Evolutionary conservation across 1,284 basidiomycete species (phyloP).

Genomic region (Ganoderma meredithae): DNA sequence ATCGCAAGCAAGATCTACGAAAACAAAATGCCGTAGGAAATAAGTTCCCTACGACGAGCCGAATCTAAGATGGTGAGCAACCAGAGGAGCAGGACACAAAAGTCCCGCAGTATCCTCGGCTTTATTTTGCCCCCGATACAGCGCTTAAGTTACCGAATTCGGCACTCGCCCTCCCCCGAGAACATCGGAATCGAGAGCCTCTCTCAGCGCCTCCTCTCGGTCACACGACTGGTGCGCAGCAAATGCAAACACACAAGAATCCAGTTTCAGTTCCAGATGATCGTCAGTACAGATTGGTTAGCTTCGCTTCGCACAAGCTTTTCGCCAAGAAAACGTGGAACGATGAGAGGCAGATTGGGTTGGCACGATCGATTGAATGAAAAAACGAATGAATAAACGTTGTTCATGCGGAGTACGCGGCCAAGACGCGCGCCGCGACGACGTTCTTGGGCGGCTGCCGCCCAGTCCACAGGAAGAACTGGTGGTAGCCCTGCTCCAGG

Average conservation of each 20-base stretch:
- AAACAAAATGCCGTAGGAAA: neutral
- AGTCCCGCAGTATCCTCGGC: neutral
- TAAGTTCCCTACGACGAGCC: neutral
- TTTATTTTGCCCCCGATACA: neutral
- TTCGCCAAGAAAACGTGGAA: neutral
- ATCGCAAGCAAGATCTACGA: neutral
- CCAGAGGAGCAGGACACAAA: neutral
- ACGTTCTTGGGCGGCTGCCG: constrained; percentile 57
- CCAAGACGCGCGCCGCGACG: constrained; percentile 59
- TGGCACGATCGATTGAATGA: too few relatives aligned
- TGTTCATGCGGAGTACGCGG: constrained; percentile 46
- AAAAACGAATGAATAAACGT: too few relatives aligned
- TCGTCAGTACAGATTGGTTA: neutral
- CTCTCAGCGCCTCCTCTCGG: too few relatives aligned
- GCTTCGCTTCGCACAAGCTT: neutral
- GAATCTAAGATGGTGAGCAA: neutral
- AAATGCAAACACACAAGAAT: neutral
- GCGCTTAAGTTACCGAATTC: constrained; percentile 4
- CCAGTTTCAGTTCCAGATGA: neutral
- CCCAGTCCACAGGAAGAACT: constrained; percentile 87
- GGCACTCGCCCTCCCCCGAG: neutral
- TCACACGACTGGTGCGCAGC: too few relatives aligned
- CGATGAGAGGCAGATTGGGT: neutral
- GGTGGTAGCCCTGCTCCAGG: constrained; percentile 86
- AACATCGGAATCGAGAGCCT: neutral